These are phyloP conservation scores for Scheffersomyces lignosus DNA, from an alignment of 805 yeast species.

Conservation along the genomic window DNA sequence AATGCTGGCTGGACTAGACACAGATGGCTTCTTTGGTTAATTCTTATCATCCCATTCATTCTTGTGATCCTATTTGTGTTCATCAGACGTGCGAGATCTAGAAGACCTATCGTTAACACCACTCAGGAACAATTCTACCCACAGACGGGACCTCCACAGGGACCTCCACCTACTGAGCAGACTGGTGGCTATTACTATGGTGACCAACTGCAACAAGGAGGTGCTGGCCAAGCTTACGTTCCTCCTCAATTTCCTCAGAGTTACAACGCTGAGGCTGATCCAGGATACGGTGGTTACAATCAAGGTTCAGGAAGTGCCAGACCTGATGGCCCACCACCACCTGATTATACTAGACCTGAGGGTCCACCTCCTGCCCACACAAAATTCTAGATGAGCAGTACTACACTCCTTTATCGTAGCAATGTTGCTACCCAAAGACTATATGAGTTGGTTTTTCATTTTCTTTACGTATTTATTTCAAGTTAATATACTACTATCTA, in stretches of 20 bases:
- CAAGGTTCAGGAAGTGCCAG: not conserved
- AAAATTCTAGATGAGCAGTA: not conserved
- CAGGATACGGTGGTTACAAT: slow-evolving; percentile 2
- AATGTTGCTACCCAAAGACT: too few species aligned
- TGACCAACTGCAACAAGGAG: slow-evolving; percentile 4
- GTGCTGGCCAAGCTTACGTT: slow-evolving; percentile 3
- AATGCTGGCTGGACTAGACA: slow-evolving; percentile 7
- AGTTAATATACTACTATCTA: too few species aligned
- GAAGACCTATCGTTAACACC: not conserved
- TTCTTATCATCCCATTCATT: slow-evolving; percentile 11
- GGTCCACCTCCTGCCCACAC: slow-evolving; percentile 19
- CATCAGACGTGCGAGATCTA: slow-evolving; percentile 8
- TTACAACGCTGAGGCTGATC: not conserved
- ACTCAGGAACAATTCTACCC: slow-evolving; percentile 1
- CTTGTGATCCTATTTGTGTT: slow-evolving; percentile 6
- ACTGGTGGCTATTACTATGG: slow-evolving; percentile 9
- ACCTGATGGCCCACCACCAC: slow-evolving; percentile 1
- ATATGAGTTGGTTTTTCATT: too few species aligned
- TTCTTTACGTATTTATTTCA: too few species aligned
- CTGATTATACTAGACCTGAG: slow-evolving; percentile 11
- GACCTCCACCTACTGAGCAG: slow-evolving; percentile 9
- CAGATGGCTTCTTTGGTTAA: slow-evolving; percentile 14
- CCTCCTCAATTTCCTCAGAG: slow-evolving; percentile 1
- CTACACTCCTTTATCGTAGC: not conserved
- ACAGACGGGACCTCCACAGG: slow-evolving; percentile 1